Evolutionary conservation across 352 stramenopile genomes (phyloP).

Genomic region (Globisporangium ultimum): DNA sequence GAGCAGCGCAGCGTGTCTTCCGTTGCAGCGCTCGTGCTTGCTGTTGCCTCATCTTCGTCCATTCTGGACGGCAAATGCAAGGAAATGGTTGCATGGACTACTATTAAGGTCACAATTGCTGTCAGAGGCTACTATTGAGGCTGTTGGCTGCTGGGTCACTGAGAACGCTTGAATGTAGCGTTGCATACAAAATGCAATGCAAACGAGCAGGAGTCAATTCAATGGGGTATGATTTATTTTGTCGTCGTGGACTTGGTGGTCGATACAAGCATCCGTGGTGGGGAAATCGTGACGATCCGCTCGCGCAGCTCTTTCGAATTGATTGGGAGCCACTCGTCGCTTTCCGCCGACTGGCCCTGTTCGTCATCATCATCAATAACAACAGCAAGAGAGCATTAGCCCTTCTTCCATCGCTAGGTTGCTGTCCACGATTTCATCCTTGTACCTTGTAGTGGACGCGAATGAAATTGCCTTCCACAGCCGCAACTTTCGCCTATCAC

Average conservation of each 20-base stretch:
- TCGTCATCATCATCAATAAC: not conserved
- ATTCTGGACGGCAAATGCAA: not conserved
- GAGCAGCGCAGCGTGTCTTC: not conserved
- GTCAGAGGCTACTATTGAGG: no score
- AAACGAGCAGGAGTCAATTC: no score
- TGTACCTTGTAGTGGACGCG: slow-evolving; percentile 78
- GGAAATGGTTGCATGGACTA: no score
- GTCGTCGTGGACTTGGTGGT: no score
- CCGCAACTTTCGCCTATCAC: slow-evolving; percentile 57
- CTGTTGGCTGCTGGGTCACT: no score
- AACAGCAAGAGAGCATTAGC: not conserved
- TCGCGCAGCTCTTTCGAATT: slow-evolving; percentile 40
- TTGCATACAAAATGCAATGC: no score
- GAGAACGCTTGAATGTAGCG: no score
- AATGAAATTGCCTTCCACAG: slow-evolving; percentile 71
- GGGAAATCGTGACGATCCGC: slow-evolving; percentile 40
- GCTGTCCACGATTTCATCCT: not conserved
- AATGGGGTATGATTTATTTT: no score
- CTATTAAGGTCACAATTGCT: no score
- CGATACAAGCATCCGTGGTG: slow-evolving; percentile 1
- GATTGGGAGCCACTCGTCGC: slow-evolving; percentile 70
- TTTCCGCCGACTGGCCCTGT: slow-evolving; percentile 56
- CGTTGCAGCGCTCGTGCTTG: not conserved
- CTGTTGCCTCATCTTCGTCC: slow-evolving; percentile 5
- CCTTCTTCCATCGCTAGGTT: not conserved